A percentile compares a stretch with the other conserved stretches of the same genome.
Conservation (phyloP, 345 rosid genomes). For the Corymbia maculata region DNA sequence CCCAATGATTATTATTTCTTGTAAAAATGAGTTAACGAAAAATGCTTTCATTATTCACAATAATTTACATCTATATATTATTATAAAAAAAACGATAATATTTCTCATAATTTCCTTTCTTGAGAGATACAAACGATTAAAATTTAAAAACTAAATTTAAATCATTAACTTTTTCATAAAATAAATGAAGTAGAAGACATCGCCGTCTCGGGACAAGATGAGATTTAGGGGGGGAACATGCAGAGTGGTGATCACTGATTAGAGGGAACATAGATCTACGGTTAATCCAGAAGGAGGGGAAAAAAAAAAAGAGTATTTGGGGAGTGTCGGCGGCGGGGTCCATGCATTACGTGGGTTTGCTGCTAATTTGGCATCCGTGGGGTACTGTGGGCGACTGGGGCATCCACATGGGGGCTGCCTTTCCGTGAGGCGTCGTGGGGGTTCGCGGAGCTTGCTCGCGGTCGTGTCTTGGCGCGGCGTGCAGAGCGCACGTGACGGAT, state of each 20-base stretch:
- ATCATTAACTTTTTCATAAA: too few species aligned
- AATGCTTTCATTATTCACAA: not conserved
- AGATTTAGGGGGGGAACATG: not conserved
- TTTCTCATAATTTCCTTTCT: not conserved
- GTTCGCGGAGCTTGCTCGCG: not conserved
- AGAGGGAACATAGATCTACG: not conserved
- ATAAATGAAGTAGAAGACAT: too few species aligned
- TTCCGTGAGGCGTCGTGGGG: not conserved
- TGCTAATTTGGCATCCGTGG: not conserved
- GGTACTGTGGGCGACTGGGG: not conserved
- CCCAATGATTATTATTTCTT: not conserved
- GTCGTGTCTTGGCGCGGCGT: not conserved
- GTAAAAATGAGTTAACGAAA: not conserved
- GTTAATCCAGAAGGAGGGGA: not conserved
- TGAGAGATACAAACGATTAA: not conserved
- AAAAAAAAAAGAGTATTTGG: not conserved
- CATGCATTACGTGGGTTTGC: not conserved
- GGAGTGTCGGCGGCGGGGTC: not conserved
- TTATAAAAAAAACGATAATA: not conserved
- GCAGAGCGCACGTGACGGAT: not conserved
- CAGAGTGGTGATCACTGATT: too few species aligned
- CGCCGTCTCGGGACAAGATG: not conserved
- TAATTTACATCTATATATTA: fast-evolving
- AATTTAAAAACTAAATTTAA: too few species aligned
- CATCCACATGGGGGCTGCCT: not conserved